phyloP scores from a whole-genome alignment of 139 green algal genomes.

The Nannochloris sp. region DNA sequence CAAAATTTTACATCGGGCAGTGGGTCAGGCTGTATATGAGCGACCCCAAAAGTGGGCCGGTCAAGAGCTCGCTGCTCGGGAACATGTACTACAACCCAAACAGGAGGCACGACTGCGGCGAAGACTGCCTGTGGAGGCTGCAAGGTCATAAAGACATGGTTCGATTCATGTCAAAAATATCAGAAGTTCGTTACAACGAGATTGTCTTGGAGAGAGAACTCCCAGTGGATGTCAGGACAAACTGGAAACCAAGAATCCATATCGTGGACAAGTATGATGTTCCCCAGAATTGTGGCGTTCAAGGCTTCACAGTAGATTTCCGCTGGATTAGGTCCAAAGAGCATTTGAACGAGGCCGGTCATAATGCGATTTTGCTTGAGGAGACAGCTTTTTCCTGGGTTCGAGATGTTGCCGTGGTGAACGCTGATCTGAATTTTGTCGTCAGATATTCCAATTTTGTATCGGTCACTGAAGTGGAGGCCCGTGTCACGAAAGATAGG shows the following conservation, averaged over 20 bases:
- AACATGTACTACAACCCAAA: neutral
- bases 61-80: neutral
- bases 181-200: neutral
- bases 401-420: conserved; percentile 1
- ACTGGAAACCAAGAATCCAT: conserved; percentile 5
- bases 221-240: conserved; percentile 1
- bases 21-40: conserved; percentile 7
- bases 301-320: conserved; percentile 5
- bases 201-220: conserved; percentile 2
- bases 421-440: conserved; percentile 5
- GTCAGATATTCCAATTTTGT: neutral
- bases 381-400: neutral
- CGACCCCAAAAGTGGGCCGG: conserved; percentile 1
- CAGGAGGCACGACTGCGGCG: neutral
- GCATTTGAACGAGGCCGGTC: neutral
- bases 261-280: neutral
- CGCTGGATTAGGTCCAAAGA: neutral
- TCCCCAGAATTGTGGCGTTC: conserved; percentile 3
- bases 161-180: neutral
- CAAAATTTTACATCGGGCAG: neutral
- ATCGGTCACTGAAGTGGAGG: conserved; percentile 5
- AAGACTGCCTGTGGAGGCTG: conserved; percentile 1
- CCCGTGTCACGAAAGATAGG: neutral
- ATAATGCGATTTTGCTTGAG: conserved; percentile 3
- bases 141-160: conserved; percentile 2